Evolutionary conservation across 2,329 filamentous ascomycete species (phyloP), one percentile per base, ranked within the genome.

Genomic region (Chrysosporium queenslandicum): DNA sequence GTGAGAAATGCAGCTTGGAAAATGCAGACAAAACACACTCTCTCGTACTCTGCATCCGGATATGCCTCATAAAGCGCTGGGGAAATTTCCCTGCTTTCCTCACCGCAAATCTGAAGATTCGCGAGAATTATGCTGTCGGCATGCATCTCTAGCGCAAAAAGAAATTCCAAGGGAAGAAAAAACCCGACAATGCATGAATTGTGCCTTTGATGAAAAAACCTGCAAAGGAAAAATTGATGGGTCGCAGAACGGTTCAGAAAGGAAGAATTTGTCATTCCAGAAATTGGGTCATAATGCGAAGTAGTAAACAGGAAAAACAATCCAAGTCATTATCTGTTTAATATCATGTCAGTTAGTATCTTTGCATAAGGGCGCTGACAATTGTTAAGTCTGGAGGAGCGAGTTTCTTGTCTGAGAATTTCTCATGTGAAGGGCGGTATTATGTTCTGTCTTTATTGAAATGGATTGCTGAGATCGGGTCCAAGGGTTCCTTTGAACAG

Each of bases 21-120:
- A 23, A 40, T 11, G 37, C 27, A 29, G 27, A 9, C 27, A 29
- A 9, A 29, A 29, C 9, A 9, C 12, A 36, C 23, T 41, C n/a
- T 30, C 14, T 39, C 36, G 32, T 48, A 9, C 18, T 16, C 36
- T 29, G 46, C 37, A 27, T 30, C 23, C 23, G 27, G 46, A 23
- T 30, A 40, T 40, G 21, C 34, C 27, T 27, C 40, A 43, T 27
- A 27, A 16, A n/a, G 18, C 11, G 12, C 2, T 8, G 21, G 23
- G n/a, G n/a, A n/a, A 29, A 3, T 2, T 50, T 36, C 29, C n/a
- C 30, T 25, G 30, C 9, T 7, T 29, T 18, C n/a, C 30, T 51
- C 49, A 51, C 49, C 49, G 49, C 49, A 51, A 36, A 36, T 51
- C 32, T 45, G 30, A 45, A 37, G 27, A 7, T 23, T 40, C 12